Percentiles rank a stretch among this genome's conserved stretches.
Conservation (phyloP, 2,329 filamentous ascomycete genomes). For the Chaetomium olivaceum region DNA sequence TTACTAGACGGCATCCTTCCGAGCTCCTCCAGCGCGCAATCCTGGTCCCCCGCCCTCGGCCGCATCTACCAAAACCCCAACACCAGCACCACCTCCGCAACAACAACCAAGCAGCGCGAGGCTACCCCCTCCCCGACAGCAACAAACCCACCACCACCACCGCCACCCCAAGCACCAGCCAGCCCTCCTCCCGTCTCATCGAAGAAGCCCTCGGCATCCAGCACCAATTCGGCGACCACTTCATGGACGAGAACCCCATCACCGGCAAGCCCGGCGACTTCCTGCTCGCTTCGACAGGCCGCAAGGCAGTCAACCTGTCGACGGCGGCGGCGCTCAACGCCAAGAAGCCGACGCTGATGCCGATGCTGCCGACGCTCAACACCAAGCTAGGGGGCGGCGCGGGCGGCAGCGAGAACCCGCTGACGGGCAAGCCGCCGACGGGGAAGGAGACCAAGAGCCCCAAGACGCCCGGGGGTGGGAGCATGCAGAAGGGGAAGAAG, state of each 20-base stretch:
- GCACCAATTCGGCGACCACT: slow-evolving; percentile 62
- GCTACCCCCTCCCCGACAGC: slow-evolving; percentile 49
- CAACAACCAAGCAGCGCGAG: slow-evolving; percentile 44
- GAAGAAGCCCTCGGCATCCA: slow-evolving; percentile 61
- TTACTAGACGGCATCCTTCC: slow-evolving; percentile 56
- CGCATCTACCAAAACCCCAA: slow-evolving; percentile 51
- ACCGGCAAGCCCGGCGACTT: slow-evolving; percentile 67
- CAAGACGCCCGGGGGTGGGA: slow-evolving; percentile 43
- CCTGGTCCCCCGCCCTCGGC: slow-evolving; percentile 57
- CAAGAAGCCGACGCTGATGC: slow-evolving; percentile 38
- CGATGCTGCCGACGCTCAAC: slow-evolving; percentile 39
- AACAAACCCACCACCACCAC: slow-evolving; percentile 32
- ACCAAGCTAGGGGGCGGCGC: slow-evolving; percentile 39
- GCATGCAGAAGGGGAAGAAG: slow-evolving; percentile 46
- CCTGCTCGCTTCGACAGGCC: slow-evolving; percentile 62
- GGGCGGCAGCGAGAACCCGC: slow-evolving; percentile 39
- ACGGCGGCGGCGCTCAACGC: slow-evolving; percentile 27
- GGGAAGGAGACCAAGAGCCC: slow-evolving; percentile 48
- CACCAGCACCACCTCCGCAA: slow-evolving; percentile 24
- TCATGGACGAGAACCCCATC: slow-evolving; percentile 68
- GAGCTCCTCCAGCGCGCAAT: slow-evolving; percentile 51
- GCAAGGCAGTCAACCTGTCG: slow-evolving; percentile 42
- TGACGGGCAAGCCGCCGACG: slow-evolving; percentile 23
- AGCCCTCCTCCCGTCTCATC: slow-evolving; percentile 49
- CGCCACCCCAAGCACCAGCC: slow-evolving; percentile 35